Evolutionary conservation across 75 land plant genomes (phyloP), one percentile per base, ranked within the genome.

Genomic region (Selaginella tamariscina): DNA sequence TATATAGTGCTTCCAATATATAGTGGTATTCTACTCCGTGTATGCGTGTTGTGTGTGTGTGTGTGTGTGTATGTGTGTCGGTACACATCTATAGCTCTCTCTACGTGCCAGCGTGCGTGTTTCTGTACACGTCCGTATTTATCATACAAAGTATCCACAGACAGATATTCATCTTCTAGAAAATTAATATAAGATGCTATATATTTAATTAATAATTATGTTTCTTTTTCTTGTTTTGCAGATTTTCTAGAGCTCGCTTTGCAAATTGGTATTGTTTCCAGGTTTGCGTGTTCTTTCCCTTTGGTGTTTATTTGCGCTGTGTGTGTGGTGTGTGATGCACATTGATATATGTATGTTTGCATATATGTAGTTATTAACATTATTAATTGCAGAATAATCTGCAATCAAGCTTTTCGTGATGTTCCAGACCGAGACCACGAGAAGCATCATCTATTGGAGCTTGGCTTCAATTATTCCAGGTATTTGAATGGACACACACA

Each of bases 381-480:
- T n/a, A n/a, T n/a, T n/a, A n/a, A n/a, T n/a, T n/a, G n/a, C n/a
- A n/a, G n/a, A n/a, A n/a, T n/a, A n/a, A n/a, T n/a, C n/a, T 80
- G 81, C 97, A 26, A 32, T 89, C 67, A 92, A 92, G 72, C 76
- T 92, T 11, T 80, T 92, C 24, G 78, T 60, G 11, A 76, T 90
- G 75, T 67, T 86, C 39, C 69, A 62, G 97, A 62, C 97, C 97
- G 1, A 66, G 76, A 31, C 97, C 97, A 63, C 85, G 84, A 71
- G 79, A 85, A 56, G 87, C 81, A 56, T 74, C 84, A 65, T 82
- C 88, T 13, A 86, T 92, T 70, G 97, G 97, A 30, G 89, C 97
- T n/a, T 92, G 97, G 97, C 80, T 89, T 0, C 79, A 87, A 64
- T 86, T 92, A 18, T 92, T 89, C 72, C 92, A 91, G 84, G 96